A percentile compares a stretch with the other conserved stretches of the same genome.
Evolutionary conservation across 2,329 filamentous ascomycete species (phyloP).

Genomic region (Trichoderma sp.): DNA sequence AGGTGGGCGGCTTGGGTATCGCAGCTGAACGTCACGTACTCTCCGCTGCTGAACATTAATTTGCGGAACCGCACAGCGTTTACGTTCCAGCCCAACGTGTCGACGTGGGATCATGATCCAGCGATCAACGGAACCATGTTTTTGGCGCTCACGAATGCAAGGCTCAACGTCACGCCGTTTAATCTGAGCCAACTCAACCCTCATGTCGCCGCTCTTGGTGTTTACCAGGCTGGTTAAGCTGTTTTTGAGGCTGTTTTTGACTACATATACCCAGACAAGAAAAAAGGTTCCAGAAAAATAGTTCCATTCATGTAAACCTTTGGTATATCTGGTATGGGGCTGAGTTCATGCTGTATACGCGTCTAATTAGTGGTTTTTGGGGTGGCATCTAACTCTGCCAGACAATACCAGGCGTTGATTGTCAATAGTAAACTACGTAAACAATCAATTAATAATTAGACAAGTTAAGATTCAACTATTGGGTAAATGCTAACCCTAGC

Average conservation of each 20-base stretch:
- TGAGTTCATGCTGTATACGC: not conserved
- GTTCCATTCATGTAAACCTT: not conserved
- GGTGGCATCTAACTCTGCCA: not conserved
- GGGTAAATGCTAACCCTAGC: not conserved
- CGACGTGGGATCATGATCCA: slow-evolving; percentile 69
- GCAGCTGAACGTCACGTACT: slow-evolving; percentile 77
- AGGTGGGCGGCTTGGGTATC: slow-evolving; percentile 75
- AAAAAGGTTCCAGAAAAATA: not conserved
- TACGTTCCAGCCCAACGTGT: slow-evolving; percentile 73
- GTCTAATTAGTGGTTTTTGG: not conserved
- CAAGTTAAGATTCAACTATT: not conserved
- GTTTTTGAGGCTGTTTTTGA: too few relatives aligned
- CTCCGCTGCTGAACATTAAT: slow-evolving; percentile 59
- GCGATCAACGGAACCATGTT: slow-evolving; percentile 80
- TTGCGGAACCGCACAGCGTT: slow-evolving; percentile 56
- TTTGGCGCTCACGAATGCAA: slow-evolving; percentile 71
- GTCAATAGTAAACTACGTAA: not conserved
- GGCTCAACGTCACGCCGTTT: slow-evolving; percentile 73
- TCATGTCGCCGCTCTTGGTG: slow-evolving; percentile 72
- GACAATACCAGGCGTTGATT: not conserved
- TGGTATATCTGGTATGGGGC: not conserved
- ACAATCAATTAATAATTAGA: not conserved
- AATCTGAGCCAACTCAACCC: slow-evolving; percentile 76
- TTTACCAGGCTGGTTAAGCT: slow-evolving; percentile 53
- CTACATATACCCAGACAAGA: not conserved